Conservation (phyloP, 352 stramenopile genomes). For the Phytophthora hibernalis region DNA sequence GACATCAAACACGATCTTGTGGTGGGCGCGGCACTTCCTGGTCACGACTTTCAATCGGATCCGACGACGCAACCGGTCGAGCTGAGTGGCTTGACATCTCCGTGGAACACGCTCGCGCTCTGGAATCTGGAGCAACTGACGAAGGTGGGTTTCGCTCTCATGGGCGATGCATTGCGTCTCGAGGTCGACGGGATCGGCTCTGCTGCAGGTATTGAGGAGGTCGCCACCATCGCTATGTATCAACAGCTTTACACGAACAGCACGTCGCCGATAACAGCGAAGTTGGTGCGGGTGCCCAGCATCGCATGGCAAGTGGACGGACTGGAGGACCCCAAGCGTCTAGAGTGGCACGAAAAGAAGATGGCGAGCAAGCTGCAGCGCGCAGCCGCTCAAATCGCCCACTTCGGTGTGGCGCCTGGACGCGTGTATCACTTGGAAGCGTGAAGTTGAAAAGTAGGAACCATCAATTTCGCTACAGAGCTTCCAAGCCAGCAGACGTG, state of each 20-base stretch:
- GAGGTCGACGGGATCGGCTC: slow-evolving; percentile 48
- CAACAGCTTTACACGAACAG: slow-evolving; percentile 82
- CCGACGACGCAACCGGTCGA: slow-evolving; percentile 42
- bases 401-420: slow-evolving; percentile 54
- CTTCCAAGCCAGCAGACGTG: background rate
- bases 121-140: slow-evolving; percentile 93
- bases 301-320: slow-evolving; percentile 86
- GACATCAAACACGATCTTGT: slow-evolving; percentile 84
- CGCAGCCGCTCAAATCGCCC: slow-evolving; percentile 75
- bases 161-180: slow-evolving; percentile 84
- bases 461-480: background rate
- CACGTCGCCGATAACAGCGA: slow-evolving; percentile 60
- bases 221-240: slow-evolving; percentile 91
- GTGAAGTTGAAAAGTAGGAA: slow-evolving; percentile 6
- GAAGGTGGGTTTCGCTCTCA: slow-evolving; percentile 90
- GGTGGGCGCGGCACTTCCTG: slow-evolving; percentile 90
- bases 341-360: slow-evolving; percentile 94
- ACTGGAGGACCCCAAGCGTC: slow-evolving; percentile 71
- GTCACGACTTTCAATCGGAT: slow-evolving; percentile 60
- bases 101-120: slow-evolving; percentile 97
- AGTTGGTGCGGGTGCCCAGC: slow-evolving; percentile 82
- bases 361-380: slow-evolving; percentile 94
- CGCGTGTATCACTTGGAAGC: slow-evolving; percentile 58
- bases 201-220: slow-evolving; percentile 91
- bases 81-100: slow-evolving; percentile 90